Conservation (phyloP, 192 early-diverging fungal species). For the Coemansia umbellata region DNA sequence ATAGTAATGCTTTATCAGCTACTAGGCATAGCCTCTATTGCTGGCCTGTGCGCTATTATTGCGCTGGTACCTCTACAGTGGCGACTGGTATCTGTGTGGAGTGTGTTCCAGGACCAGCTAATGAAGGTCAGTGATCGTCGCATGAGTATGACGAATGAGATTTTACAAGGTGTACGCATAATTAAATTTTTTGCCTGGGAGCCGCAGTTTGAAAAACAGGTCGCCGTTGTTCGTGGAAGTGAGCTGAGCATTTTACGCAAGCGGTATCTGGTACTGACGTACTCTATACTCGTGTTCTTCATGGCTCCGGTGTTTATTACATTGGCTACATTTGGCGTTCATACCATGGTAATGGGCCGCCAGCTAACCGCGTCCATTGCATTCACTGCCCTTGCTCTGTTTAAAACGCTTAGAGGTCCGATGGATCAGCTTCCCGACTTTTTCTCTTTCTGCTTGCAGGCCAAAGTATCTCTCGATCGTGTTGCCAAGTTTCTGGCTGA, state of each 20-base stretch:
- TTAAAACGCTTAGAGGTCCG: slow-evolving; percentile 58
- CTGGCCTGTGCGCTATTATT: slow-evolving; percentile 67
- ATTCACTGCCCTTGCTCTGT: slow-evolving; percentile 69
- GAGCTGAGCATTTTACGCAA: slow-evolving; percentile 56
- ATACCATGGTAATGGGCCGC: slow-evolving; percentile 60
- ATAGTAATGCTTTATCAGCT: slow-evolving; percentile 66
- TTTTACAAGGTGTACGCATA: slow-evolving; percentile 84
- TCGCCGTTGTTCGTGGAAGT: slow-evolving; percentile 57
- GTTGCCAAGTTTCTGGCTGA: slow-evolving; percentile 75
- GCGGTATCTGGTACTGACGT: slow-evolving; percentile 27
- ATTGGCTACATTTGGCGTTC: slow-evolving; percentile 57
- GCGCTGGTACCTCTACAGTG: slow-evolving; percentile 56
- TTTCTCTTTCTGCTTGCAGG: slow-evolving; percentile 57
- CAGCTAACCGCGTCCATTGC: slow-evolving; percentile 58
- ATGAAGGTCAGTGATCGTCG: slow-evolving; percentile 68
- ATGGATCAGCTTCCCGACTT: slow-evolving; percentile 52
- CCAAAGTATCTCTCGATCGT: slow-evolving; percentile 64
- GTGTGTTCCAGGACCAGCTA: slow-evolving; percentile 56
- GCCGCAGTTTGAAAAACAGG: slow-evolving; percentile 63
- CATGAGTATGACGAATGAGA: slow-evolving; percentile 75
- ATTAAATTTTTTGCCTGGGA: slow-evolving; percentile 91
- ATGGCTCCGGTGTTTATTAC: slow-evolving; percentile 61
- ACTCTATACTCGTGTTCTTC: slow-evolving; percentile 55
- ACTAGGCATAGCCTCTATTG: slow-evolving; percentile 73
- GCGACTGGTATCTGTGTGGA: slow-evolving; percentile 51